Evolutionary conservation across 73 alveolate species (phyloP).

Genomic region (Uronychia setigera): DNA sequence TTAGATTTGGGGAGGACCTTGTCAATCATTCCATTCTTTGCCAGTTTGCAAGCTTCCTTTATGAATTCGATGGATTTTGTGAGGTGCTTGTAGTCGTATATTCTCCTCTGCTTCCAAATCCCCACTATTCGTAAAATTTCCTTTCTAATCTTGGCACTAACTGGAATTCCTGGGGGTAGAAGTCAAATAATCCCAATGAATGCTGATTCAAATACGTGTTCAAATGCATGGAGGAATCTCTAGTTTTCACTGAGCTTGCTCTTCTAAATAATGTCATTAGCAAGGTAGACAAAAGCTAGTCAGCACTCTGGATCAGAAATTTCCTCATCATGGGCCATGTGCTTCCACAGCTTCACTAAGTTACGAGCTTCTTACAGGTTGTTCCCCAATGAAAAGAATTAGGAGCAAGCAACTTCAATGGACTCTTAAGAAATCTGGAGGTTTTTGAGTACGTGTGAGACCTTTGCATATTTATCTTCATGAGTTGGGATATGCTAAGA

Average conservation of each 20-base stretch:
- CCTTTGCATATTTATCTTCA: background rate
- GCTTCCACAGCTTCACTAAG: background rate
- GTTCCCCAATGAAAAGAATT: background rate
- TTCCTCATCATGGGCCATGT: background rate
- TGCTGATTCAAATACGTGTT: background rate
- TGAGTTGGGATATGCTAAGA: background rate
- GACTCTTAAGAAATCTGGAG: background rate
- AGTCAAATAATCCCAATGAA: background rate
- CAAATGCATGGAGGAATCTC: background rate
- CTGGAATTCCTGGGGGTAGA: background rate
- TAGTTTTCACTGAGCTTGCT: background rate
- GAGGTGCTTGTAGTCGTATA: background rate
- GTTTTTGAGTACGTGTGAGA: background rate
- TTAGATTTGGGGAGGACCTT: background rate
- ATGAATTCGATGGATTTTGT: background rate
- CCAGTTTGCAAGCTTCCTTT: background rate
- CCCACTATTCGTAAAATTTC: background rate
- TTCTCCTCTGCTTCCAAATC: background rate
- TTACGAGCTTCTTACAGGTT: background rate
- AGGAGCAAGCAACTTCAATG: background rate
- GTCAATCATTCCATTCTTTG: background rate
- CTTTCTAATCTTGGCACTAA: background rate
- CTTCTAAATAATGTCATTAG: background rate
- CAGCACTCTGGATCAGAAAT: background rate
- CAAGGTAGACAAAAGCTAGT: background rate